Base-by-base conservation (phyloP, 441 rosid species). In the Aquilaria agallochum region DNA sequence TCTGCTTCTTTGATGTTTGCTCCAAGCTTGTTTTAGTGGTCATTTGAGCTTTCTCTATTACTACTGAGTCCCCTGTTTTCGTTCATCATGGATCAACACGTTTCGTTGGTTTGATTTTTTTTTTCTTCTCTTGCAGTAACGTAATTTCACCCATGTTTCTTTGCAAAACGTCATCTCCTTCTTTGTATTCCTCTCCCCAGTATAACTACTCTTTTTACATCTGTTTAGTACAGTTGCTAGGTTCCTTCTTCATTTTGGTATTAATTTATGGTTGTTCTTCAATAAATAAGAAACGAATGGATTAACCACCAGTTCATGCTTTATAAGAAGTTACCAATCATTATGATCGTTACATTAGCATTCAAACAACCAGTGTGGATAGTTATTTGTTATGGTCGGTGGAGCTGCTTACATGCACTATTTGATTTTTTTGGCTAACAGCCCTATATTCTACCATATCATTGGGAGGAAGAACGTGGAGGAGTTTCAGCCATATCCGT, bases 401-500 rank as follows among this genome's bases (percentile, higher is more conserved):
- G 9, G 9, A 12, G 2, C 11, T 49, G 11, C 7, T 49, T 49
- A 49, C 9, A 2, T 13, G 55, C 9, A 5, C 6, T 20, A 20
- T 20, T 20, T 20, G 27, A 3, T 20, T 52, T n/a, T 15, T n/a
- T 2, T 7, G 27, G 27, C 2, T 14, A 3, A 10, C 42, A 55
- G 58, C 31, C 58, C 58, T 31, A 55, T 40, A 32, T 55, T 55
- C 31, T 55, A 31, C 42, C 58, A 40, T 10, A 55, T 55, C 12
- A 2, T 10, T 13, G 11, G 31, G n/a, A 55, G 10, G 1, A 83
- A 81, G 54, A 74, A 85, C 1, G 93, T 86, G 12, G 90, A 86
- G 72, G 97, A 86, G 48, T 88, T 88, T 54, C 76, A 78, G 50
- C 72, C 66, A 12, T 70, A 76, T 45, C 95, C 97, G 0, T 90